Percentiles rank a stretch among this genome's conserved stretches.
Evolutionary conservation across 805 yeast species (phyloP).

Genomic region (Schizosaccharomyces pombe): DNA sequence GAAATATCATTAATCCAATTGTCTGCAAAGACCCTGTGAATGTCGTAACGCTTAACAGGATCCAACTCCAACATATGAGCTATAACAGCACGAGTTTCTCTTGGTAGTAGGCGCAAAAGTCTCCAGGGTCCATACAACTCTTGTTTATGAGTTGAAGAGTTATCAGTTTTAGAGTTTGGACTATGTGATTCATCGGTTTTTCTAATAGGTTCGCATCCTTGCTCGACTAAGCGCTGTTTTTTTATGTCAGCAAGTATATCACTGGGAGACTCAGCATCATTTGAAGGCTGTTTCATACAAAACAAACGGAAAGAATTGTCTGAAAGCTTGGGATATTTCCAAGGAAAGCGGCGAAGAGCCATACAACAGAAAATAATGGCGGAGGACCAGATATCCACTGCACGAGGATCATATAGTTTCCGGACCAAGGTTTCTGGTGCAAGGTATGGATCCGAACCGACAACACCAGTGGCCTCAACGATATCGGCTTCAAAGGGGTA

Average conservation of each 20-base stretch:
- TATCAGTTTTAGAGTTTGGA: slow-evolving; percentile 9
- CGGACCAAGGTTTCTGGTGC: slow-evolving; percentile 68
- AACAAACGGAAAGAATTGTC: slow-evolving; percentile 60
- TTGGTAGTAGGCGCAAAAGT: slow-evolving; percentile 47
- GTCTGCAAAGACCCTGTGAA: slow-evolving; percentile 32
- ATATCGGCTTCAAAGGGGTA: slow-evolving; percentile 35
- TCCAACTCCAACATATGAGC: slow-evolving; percentile 40
- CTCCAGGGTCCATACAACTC: slow-evolving; percentile 38
- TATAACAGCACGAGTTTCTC: slow-evolving; percentile 36
- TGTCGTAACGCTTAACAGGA: slow-evolving; percentile 32
- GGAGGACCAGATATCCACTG: slow-evolving; percentile 79
- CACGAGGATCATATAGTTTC: slow-evolving; percentile 53
- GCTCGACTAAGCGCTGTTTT: background rate
- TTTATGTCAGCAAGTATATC: background rate
- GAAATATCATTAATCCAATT: slow-evolving; percentile 36
- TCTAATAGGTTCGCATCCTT: background rate
- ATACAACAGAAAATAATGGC: slow-evolving; percentile 85
- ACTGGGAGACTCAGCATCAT: background rate
- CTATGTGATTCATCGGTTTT: slow-evolving; percentile 10
- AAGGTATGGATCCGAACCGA: slow-evolving; percentile 87
- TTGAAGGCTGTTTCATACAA: background rate
- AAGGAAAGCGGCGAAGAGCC: slow-evolving; percentile 69
- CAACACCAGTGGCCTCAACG: slow-evolving; percentile 57
- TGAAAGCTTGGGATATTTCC: slow-evolving; percentile 69
- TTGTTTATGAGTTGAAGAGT: slow-evolving; percentile 17